These are phyloP conservation scores for Aureobasidium vineae DNA, from an alignment of 2,329 filamentous ascomycete genomes.

Conservation along the genomic window DNA sequence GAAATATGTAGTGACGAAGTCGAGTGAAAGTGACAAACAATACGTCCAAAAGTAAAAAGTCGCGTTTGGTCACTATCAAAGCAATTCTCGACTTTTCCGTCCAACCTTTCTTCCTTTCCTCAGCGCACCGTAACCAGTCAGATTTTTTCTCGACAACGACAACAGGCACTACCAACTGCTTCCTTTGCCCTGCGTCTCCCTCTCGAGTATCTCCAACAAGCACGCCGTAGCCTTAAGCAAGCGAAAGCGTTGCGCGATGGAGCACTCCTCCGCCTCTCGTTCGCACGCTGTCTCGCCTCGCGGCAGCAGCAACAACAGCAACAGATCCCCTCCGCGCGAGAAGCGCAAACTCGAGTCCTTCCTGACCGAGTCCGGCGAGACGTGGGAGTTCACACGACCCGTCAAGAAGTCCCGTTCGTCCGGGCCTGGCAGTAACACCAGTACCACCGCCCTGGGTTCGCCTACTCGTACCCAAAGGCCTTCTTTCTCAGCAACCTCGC, in stretches of 20 bases:
- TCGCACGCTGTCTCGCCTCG: conserved; percentile 10
- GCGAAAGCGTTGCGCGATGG: conserved; percentile 24
- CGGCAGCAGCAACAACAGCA: conserved; percentile 21
- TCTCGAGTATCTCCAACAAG: neutral
- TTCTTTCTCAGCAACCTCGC: conserved; percentile 3
- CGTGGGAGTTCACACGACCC: conserved; percentile 16
- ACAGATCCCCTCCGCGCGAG: conserved; percentile 1
- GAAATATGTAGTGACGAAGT: neutral
- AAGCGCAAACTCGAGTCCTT: conserved; percentile 20
- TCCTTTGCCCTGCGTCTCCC: neutral
- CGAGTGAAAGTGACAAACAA: conserved; percentile 6
- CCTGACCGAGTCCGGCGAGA: conserved; percentile 11
- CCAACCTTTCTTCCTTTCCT: conserved; percentile 1
- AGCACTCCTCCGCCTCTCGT: conserved; percentile 7
- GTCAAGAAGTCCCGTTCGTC: conserved; percentile 22
- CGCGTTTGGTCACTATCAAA: conserved; percentile 2
- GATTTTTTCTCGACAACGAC: conserved; percentile 4
- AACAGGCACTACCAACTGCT: conserved; percentile 19
- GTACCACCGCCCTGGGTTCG: conserved; percentile 8
- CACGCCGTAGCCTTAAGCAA: conserved; percentile 24
- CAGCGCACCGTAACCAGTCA: conserved; percentile 20
- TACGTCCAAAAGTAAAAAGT: neutral
- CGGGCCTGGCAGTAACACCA: conserved; percentile 10
- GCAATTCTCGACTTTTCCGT: conserved; percentile 1
- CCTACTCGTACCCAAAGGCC: conserved; percentile 12